Conservation (phyloP, 306 rosid genomes). For the Acacia melanoxylon region DNA sequence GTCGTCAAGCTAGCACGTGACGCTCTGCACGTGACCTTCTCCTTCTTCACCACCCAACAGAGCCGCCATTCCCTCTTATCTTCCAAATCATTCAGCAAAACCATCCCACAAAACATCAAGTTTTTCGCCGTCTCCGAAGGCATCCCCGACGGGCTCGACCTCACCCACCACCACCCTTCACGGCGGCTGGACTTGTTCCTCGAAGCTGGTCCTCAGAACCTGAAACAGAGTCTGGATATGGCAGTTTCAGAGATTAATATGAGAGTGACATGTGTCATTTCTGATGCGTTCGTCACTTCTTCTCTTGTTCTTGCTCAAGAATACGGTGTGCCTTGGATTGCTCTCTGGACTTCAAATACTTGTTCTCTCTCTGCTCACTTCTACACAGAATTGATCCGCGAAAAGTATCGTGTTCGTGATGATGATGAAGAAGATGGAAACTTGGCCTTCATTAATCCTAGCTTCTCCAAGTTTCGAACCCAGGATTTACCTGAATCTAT, state of each 20-base stretch:
- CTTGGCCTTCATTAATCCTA: conserved; percentile 44
- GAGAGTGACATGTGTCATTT: conserved; percentile 37
- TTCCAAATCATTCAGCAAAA: neutral
- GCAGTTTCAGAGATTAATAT: neutral
- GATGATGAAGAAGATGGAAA: neutral
- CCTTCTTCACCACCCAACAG: conserved; percentile 25
- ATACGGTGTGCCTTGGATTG: conserved; percentile 50
- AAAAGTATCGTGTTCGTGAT: neutral
- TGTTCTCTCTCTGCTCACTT: conserved; percentile 38
- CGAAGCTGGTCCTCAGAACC: neutral
- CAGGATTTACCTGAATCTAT: conserved; percentile 40
- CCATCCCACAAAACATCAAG: neutral
- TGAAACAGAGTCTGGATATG: neutral
- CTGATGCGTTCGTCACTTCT: conserved; percentile 40
- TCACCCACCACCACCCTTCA: neutral
- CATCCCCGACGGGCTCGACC: neutral
- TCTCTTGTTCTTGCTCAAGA: conserved; percentile 27
- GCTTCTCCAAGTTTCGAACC: conserved; percentile 35
- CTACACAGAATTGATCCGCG: conserved; percentile 34
- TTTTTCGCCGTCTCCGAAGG: neutral
- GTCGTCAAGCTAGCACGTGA: conserved; percentile 22
- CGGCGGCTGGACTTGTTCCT: neutral
- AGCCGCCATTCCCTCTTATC: neutral
- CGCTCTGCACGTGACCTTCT: conserved; percentile 21
- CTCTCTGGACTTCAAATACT: conserved; percentile 39